Evolutionary conservation across 805 yeast genomes (phyloP).

Genomic region (Zygosaccharomyces lentus): DNA sequence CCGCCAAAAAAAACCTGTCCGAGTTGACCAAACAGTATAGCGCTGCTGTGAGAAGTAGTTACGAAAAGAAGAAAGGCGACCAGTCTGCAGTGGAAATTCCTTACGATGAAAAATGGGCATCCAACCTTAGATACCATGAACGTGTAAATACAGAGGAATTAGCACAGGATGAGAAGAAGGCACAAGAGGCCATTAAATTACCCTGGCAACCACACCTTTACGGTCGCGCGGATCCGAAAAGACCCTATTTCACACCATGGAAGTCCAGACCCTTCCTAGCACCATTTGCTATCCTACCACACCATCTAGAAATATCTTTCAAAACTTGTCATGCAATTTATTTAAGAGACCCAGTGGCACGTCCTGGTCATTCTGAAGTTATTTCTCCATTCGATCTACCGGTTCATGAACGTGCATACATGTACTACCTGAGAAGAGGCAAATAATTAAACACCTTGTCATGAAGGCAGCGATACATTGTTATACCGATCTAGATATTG

Average conservation of each 20-base stretch:
- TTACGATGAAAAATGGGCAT: conserved; percentile 50
- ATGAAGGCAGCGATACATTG: neutral
- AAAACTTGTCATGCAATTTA: conserved; percentile 95
- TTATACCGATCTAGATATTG: conserved; percentile 14
- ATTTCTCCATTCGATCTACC: conserved; percentile 81
- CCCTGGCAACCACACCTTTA: conserved; percentile 79
- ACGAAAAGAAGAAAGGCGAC: conserved; percentile 27
- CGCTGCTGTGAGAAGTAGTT: conserved; percentile 27
- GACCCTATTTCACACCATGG: conserved; percentile 96
- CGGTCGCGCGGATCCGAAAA: conserved; percentile 73
- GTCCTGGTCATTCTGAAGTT: conserved; percentile 96
- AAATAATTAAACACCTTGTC: conserved; percentile 24
- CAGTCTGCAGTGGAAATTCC: conserved; percentile 32
- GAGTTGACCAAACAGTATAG: conserved; percentile 26
- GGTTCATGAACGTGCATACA: conserved; percentile 88
- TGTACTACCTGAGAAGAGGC: conserved; percentile 84
- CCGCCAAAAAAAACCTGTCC: conserved; percentile 26
- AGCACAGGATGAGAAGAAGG: conserved; percentile 46
- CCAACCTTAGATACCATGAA: conserved; percentile 41
- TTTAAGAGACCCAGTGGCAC: conserved; percentile 92
- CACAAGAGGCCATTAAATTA: conserved; percentile 46
- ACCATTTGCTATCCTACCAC: conserved; percentile 87
- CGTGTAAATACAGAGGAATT: conserved; percentile 43
- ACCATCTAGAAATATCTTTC: conserved; percentile 86
- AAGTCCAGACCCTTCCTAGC: conserved; percentile 89